Evolutionary conservation across 805 yeast genomes (phyloP).

Genomic region (Candida berthetii): DNA sequence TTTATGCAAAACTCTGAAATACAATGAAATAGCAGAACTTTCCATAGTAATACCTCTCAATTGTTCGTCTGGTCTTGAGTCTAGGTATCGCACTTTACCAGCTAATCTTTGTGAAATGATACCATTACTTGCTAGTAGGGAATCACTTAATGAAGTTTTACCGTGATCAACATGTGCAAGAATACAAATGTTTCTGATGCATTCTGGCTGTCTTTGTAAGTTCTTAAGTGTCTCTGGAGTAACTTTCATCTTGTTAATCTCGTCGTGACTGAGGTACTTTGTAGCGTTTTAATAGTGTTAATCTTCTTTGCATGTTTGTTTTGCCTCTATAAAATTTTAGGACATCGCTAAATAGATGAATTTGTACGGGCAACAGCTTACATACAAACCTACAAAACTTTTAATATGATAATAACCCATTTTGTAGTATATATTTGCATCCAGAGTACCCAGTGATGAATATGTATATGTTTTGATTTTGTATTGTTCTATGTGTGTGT

Average conservation of each 20-base stretch:
- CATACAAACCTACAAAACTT: too few species aligned
- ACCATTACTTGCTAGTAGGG: constrained; percentile 90
- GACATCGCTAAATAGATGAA: too few species aligned
- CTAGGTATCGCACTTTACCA: constrained; percentile 89
- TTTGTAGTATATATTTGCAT: too few species aligned
- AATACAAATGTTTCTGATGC: constrained; percentile 86
- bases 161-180: constrained; percentile 99
- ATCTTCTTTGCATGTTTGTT: too few species aligned
- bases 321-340: too few species aligned
- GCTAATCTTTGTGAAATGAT: constrained; percentile 93
- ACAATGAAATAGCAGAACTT: constrained; percentile 90
- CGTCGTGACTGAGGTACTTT: not conserved
- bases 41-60: constrained; percentile 97
- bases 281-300: too few species aligned
- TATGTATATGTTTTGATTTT: too few species aligned
- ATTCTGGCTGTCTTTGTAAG: constrained; percentile 62
- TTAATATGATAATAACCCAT: too few species aligned
- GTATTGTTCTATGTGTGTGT: not conserved
- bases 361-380: too few species aligned
- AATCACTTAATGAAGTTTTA: constrained; percentile 90
- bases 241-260: constrained; percentile 38
- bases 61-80: constrained; percentile 94
- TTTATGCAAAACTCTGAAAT: constrained; percentile 62
- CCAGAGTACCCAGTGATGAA: too few species aligned
- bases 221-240: constrained; percentile 57